A percentile compares a stretch with the other conserved stretches of the same genome.
These are phyloP conservation scores for Trichoderma atroviride DNA, from an alignment of 2,329 filamentous ascomycete genomes.

Conservation along the genomic window DNA sequence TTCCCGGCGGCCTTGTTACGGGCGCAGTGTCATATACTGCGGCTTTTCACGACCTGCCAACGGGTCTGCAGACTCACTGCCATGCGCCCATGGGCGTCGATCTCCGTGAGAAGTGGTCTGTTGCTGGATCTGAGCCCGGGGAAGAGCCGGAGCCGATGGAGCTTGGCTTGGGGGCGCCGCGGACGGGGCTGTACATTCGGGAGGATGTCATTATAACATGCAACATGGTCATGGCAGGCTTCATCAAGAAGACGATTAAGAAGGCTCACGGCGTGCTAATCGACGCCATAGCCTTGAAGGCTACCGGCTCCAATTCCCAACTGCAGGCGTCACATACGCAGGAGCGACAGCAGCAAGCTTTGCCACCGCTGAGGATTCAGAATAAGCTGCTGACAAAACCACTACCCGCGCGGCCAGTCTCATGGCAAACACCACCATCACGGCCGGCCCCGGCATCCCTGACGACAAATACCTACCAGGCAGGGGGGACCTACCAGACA, in stretches of 20 bases:
- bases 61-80: slow-evolving; percentile 78
- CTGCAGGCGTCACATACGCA: slow-evolving; percentile 44
- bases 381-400: slow-evolving; percentile 13
- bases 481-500: background rate
- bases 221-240: slow-evolving; percentile 72
- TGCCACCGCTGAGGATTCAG: background rate
- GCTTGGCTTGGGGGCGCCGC: slow-evolving; percentile 66
- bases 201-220: slow-evolving; percentile 83
- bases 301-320: slow-evolving; percentile 2
- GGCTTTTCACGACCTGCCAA: slow-evolving; percentile 74
- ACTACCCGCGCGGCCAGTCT: slow-evolving; percentile 14
- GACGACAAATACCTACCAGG: background rate
- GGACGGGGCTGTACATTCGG: slow-evolving; percentile 74
- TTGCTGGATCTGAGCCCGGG: slow-evolving; percentile 71
- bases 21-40: slow-evolving; percentile 77
- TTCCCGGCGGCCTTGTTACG: slow-evolving; percentile 66
- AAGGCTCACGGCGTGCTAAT: slow-evolving; percentile 74
- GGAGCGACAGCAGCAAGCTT: background rate
- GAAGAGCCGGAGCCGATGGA: slow-evolving; percentile 69
- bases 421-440: background rate
- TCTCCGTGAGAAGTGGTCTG: slow-evolving; percentile 75
- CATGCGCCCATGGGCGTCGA: slow-evolving; percentile 82
- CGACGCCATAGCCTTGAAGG: slow-evolving; percentile 55
- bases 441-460: background rate
- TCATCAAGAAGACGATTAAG: slow-evolving; percentile 82